Evolutionary conservation across 1,284 basidiomycete genomes (phyloP).

Genomic region (Vanrija pseudolonga): DNA sequence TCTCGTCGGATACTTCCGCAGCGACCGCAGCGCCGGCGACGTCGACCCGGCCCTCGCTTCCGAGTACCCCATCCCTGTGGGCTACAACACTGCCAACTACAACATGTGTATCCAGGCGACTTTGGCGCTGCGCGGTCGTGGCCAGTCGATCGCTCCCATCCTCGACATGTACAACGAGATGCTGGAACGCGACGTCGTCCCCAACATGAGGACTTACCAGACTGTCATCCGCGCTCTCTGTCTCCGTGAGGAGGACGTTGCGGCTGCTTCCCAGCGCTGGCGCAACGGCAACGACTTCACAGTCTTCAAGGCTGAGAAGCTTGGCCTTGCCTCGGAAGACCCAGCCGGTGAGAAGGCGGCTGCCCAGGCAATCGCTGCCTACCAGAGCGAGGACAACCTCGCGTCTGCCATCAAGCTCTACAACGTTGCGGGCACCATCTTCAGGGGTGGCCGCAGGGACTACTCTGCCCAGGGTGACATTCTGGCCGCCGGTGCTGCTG

Average conservation of each 20-base stretch:
- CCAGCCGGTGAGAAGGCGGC: neutral
- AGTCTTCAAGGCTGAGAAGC: conserved; percentile 3
- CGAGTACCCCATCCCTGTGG: conserved; percentile 27
- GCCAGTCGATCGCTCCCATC: conserved; percentile 60
- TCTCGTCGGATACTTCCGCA: conserved; percentile 31
- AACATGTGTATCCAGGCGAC: conserved; percentile 65
- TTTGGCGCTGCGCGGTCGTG: conserved; percentile 52
- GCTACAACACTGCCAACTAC: conserved; percentile 54
- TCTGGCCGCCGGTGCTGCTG: conserved; percentile 2
- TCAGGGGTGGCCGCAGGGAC: too few species aligned
- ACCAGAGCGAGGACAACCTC: conserved; percentile 63
- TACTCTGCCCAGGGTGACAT: conserved; percentile 18
- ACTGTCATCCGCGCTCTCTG: conserved; percentile 66
- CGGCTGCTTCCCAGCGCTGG: conserved; percentile 51
- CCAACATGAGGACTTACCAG: conserved; percentile 67
- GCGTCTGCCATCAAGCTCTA: conserved; percentile 59
- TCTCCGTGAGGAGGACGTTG: conserved; percentile 67
- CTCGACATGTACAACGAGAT: conserved; percentile 73
- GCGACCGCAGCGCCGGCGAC: neutral
- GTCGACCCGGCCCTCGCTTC: conserved; percentile 20
- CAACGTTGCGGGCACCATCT: conserved; percentile 39
- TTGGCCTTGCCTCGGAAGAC: neutral
- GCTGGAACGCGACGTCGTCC: conserved; percentile 62
- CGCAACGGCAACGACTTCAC: neutral
- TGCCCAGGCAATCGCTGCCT: conserved; percentile 21